Conservation (phyloP, 176 grass and related monocot species). For the Cenchrus americanus region DNA sequence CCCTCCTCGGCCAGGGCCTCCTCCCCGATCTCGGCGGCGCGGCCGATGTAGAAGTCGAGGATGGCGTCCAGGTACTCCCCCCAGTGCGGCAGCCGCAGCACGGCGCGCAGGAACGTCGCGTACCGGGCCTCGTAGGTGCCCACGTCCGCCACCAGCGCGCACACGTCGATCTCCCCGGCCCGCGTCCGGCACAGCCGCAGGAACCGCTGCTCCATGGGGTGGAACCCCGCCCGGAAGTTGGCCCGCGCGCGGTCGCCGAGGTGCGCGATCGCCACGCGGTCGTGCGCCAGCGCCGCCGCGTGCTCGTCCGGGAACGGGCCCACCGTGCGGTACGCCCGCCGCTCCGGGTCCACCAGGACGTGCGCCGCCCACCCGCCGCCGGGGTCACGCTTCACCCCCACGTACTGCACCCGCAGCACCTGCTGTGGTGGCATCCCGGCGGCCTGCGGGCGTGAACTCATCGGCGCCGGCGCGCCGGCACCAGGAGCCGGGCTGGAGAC, state of each 20-base stretch:
- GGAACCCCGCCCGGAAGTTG: constrained; percentile 38
- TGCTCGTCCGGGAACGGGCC: constrained; percentile 30
- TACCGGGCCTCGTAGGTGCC: constrained; percentile 44
- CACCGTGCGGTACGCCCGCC: not conserved
- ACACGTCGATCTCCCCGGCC: not conserved
- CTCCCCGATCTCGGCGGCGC: not conserved
- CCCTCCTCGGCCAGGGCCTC: not conserved
- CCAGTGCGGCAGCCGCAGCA: not conserved
- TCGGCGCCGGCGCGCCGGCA: not conserved
- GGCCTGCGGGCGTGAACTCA: not conserved
- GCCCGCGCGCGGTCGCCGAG: not conserved
- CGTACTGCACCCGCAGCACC: not conserved
- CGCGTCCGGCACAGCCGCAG: not conserved
- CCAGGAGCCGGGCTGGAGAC: not conserved
- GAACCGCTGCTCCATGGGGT: constrained; percentile 32
- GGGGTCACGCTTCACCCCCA: constrained; percentile 13
- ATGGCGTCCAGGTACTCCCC: not conserved
- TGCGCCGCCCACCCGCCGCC: constrained; percentile 24
- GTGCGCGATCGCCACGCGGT: constrained; percentile 41
- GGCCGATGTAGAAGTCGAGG: not conserved
- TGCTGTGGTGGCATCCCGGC: not conserved
- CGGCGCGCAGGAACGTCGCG: constrained; percentile 20
- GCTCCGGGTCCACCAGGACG: constrained; percentile 20
- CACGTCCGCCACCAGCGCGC: not conserved
- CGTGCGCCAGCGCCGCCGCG: constrained; percentile 51